Base-by-base conservation (phyloP, 2,329 filamentous ascomycete species). In the Claviceps citrina region DNA sequence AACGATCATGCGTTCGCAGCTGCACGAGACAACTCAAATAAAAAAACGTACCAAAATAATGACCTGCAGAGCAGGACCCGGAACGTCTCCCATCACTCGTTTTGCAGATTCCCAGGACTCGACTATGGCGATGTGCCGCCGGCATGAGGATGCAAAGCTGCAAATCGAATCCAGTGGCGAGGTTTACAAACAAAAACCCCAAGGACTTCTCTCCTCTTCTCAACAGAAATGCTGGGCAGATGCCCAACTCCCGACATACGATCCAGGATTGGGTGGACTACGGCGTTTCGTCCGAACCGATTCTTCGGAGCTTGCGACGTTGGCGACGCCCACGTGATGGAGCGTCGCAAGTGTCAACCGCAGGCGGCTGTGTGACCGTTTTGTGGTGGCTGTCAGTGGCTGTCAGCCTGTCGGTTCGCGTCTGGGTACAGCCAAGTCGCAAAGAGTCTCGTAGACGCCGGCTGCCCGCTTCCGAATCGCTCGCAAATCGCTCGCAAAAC, bases 11-110 rank as follows among this genome's bases (percentile, higher is more conserved):
- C 18, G 9, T 30, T 37, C 5, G 26, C 13, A 28, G 12, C 19
- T 16, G 20, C 2, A 7, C 18, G 8, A 2, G 19, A 37, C 19
- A 8, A 8, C 10, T 30, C 19, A 12, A 22, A 1, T 20, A 13
- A 12, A 27, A 13, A 12, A 27, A 38, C 33, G 13, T 41, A 85
- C 81, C 65, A 85, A 59, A 43, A 85, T 68, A 61, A 84, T 83
- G 35, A 85, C 76, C 61, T 85, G 79, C 61, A 85, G 62, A 31
- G 74, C 73, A 56, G 74, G 68, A 42, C 55, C 46, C 38, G 47
- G 43, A 34, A 50, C 43, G 33, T 52, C 47, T 35, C 48, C 49
- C 52, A 49, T 51, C 43, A 50, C 53, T 15, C 33, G 19, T 12
- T 34, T 25, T 19, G 12, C 26, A 19, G 22, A 3, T 20, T 26